Evolutionary conservation across 768 basidiomycete genomes (phyloP), one percentile per base, ranked within the genome.

Genomic region (Trametes elegans): DNA sequence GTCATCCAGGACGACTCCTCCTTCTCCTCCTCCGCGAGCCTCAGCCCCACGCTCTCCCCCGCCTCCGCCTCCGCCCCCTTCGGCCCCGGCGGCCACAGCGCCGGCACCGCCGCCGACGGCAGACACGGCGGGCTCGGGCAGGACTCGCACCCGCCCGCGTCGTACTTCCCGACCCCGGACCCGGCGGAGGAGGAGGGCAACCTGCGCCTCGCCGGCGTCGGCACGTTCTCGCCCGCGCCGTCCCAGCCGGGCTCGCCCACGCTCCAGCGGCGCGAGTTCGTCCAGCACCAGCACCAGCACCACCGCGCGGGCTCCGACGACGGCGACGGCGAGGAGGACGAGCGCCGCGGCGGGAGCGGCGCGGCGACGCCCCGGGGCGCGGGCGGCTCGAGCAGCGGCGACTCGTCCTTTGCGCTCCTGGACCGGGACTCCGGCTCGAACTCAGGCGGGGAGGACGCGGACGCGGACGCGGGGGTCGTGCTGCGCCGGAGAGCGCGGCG

Each of bases 211-310:
- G 80, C 87, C 0, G 88, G 88, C 11, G 88, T 84, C 26, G 87
- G 82, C 29, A 77, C 85, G 29, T 85, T 90, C 63, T 90, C 88
- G 7, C 89, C 89, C 45, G 83, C 81, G 36, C 76, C 76, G 18
- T 88, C 87, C 26, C 72, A 74, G 59, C 83, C 89, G 5, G 73
- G 85, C 26, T 89, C 88, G 34, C 88, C 88, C 0, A 77, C 77
- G 14, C 67, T 79, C 42, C 60, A 60, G 38, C 60, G 62, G 31
- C 54, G 60, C 55, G 63, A 61, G 36, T 43, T 64, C 43, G 32
- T 35, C 36, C 43, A 55, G 46, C 51, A 59, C 49, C 44, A 32
- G 34, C 59, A 49, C 38, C 46, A 62, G 32, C 24, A 39, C 41
- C 14, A 10, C 21, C 13, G 49, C 26, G 39, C 29, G 50, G 32